A percentile compares a stretch with the other conserved stretches of the same genome.
phyloP scores from a whole-genome alignment of 805 yeast genomes.

The Saccharomycopsis babjevae region DNA sequence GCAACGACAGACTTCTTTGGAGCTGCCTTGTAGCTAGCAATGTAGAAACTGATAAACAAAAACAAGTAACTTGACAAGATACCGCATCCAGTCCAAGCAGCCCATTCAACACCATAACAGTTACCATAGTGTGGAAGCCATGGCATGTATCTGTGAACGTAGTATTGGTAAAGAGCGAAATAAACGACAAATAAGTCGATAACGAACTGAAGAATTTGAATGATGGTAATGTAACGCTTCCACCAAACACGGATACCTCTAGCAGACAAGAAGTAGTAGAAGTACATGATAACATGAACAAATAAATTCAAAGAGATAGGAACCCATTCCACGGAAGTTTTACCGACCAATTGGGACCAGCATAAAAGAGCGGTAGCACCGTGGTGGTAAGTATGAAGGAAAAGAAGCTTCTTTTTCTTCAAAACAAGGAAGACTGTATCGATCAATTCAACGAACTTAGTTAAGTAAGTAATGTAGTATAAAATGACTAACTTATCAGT shows the following conservation, averaged over 20 bases:
- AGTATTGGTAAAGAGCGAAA: slow-evolving; percentile 64
- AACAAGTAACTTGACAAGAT: slow-evolving; percentile 82
- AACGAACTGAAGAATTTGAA: slow-evolving; percentile 89
- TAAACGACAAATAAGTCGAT: slow-evolving; percentile 85
- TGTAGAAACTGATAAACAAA: slow-evolving; percentile 86
- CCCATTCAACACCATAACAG: slow-evolving; percentile 87
- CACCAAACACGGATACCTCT: slow-evolving; percentile 96
- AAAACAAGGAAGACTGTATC: slow-evolving; percentile 89
- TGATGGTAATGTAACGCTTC: slow-evolving; percentile 98
- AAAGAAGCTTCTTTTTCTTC: slow-evolving; percentile 84
- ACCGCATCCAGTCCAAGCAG: slow-evolving; percentile 85
- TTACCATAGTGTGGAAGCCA: slow-evolving; percentile 70
- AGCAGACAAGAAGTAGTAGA: slow-evolving; percentile 89
- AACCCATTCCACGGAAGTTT: slow-evolving; percentile 90
- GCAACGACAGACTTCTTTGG: slow-evolving; percentile 25
- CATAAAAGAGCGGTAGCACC: slow-evolving; percentile 96
- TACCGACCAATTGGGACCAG: slow-evolving; percentile 85
- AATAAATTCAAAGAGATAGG: slow-evolving; percentile 80
- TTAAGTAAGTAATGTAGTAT: slow-evolving; percentile 85
- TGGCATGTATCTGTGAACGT: slow-evolving; percentile 52
- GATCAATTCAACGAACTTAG: slow-evolving; percentile 79
- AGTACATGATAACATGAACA: slow-evolving; percentile 95
- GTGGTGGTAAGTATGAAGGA: slow-evolving; percentile 93
- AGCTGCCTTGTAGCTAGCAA: slow-evolving; percentile 56
- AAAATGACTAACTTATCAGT: slow-evolving; percentile 73